phyloP scores from a whole-genome alignment of 768 basidiomycete genomes.

The Russula foetens region DNA sequence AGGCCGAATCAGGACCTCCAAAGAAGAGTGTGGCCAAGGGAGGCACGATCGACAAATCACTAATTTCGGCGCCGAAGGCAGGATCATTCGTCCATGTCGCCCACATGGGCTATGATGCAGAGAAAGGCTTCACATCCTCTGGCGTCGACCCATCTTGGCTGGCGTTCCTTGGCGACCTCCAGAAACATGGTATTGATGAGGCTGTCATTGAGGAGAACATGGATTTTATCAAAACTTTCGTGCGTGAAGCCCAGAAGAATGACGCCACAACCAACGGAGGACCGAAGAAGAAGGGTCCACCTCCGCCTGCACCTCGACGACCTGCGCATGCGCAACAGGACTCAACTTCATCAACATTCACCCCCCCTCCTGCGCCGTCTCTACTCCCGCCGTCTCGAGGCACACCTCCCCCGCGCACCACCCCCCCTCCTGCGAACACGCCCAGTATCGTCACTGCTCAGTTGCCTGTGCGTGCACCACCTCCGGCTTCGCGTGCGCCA shows the following conservation, averaged over 20 bases:
- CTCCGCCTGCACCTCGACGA: conserved; percentile 32
- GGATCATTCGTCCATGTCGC: conserved; percentile 85
- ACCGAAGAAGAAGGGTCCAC: conserved; percentile 27
- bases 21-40: conserved; percentile 53
- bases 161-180: conserved; percentile 57
- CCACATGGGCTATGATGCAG: conserved; percentile 89
- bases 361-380: conserved; percentile 42
- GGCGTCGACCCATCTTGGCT: conserved; percentile 92
- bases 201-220: conserved; percentile 69
- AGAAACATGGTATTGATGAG: conserved; percentile 54
- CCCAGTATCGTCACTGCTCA: conserved; percentile 28
- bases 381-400: conserved; percentile 29
- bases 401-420: conserved; percentile 27
- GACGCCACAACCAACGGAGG: conserved; percentile 15
- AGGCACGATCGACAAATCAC: conserved; percentile 85
- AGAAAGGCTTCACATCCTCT: conserved; percentile 77
- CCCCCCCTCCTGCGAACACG: conserved; percentile 20
- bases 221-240: conserved; percentile 84
- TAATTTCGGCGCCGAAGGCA: conserved; percentile 75
- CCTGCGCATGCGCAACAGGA: conserved; percentile 23
- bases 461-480: conserved; percentile 23
- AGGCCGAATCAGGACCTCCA: conserved; percentile 34
- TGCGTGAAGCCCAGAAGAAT: conserved; percentile 41
- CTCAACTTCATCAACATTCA: conserved; percentile 23
- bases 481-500: conserved; percentile 29